These are phyloP conservation scores for Wickerhamiella bombiphila DNA, from an alignment of 805 yeast species.

Conservation along the genomic window DNA sequence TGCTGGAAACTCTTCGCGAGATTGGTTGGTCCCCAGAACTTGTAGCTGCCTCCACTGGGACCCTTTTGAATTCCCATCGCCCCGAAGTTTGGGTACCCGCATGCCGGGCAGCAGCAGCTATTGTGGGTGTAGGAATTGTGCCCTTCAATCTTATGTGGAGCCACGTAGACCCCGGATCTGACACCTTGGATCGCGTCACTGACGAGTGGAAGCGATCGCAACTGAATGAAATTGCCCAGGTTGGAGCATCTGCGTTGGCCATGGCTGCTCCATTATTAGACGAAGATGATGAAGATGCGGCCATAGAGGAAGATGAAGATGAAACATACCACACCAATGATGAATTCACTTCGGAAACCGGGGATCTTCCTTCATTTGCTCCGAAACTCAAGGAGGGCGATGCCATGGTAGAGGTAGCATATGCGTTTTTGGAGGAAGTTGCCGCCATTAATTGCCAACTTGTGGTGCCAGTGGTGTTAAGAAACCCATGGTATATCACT, in stretches of 20 bases:
- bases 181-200: neutral
- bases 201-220: neutral
- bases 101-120: neutral
- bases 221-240: neutral
- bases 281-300: neutral
- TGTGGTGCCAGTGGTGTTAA: neutral
- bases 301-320: conserved; percentile 2
- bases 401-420: neutral
- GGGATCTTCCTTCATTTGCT: neutral
- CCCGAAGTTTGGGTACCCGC: neutral
- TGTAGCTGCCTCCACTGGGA: neutral
- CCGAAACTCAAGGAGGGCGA: neutral
- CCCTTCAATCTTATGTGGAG: neutral
- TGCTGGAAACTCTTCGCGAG: neutral
- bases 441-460: neutral
- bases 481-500: neutral
- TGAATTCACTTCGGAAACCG: neutral
- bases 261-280: neutral
- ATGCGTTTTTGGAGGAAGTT: neutral
- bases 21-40: neutral
- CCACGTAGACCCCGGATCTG: neutral
- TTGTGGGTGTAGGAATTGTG: neutral
- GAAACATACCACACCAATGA: too few species aligned
- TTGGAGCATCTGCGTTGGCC: neutral
- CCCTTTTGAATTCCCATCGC: neutral